Conservation (phyloP, 1,139 yeast genomes). For the Arxiozyma heterogenica region DNA sequence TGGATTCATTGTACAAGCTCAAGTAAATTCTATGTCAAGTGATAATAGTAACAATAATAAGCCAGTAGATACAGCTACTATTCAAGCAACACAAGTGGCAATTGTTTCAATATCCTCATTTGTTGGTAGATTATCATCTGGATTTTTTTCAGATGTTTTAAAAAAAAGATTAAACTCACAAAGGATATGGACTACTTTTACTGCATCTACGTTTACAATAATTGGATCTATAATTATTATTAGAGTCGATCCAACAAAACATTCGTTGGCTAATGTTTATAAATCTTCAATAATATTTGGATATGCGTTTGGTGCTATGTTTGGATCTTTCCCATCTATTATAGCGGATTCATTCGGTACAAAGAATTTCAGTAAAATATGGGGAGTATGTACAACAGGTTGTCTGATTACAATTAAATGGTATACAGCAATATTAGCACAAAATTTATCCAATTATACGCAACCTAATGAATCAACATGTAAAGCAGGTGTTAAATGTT, state of each 20-base stretch:
- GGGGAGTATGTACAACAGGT: conserved; percentile 68
- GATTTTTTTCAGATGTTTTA: conserved; percentile 55
- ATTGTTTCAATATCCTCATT: conserved; percentile 59
- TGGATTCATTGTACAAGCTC: conserved; percentile 61
- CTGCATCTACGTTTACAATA: conserved; percentile 42
- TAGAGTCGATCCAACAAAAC: neutral
- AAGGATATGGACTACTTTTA: conserved; percentile 57
- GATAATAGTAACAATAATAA: conserved; percentile 16
- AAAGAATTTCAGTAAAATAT: conserved; percentile 61
- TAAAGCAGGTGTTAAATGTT: conserved; percentile 22
- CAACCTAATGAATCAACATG: conserved; percentile 16
- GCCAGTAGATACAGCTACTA: conserved; percentile 29
- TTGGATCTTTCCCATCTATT: conserved; percentile 75
- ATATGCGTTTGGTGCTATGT: conserved; percentile 68
- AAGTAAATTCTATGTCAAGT: conserved; percentile 28
- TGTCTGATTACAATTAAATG: conserved; percentile 33
- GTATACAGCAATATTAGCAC: conserved; percentile 37
- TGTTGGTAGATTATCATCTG: conserved; percentile 58
- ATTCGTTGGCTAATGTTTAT: conserved; percentile 30
- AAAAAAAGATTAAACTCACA: conserved; percentile 45
- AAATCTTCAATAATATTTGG: conserved; percentile 58
- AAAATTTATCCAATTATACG: conserved; percentile 32
- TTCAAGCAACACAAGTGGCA: conserved; percentile 67
- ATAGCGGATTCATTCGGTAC: conserved; percentile 72
- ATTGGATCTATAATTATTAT: conserved; percentile 37